Evolutionary conservation across 1,284 basidiomycete genomes (phyloP), one percentile per base, ranked within the genome.

Genomic region (Flammula alnicola): DNA sequence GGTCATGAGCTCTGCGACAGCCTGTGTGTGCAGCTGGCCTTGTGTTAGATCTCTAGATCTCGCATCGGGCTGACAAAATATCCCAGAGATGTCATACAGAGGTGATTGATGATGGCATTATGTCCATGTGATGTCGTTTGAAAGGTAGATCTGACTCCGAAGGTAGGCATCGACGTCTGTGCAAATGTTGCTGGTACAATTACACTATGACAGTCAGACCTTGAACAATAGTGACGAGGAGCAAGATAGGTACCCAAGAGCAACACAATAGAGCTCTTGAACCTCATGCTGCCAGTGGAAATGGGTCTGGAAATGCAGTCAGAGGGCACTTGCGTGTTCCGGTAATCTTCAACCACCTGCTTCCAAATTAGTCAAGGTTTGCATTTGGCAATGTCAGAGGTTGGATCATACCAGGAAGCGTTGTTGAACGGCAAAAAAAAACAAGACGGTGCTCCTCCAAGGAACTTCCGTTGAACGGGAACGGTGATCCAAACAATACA

Each of bases 51-150:
- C 49, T 45, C 23, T 16, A 46, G 52, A 54, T 50, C 23, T 47
- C 16, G 23, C 20, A 47, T 50, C 45, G 53, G 49, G 40, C 27
- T 35, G 25, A 30, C 29, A 48, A 44, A 47, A 38, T 40, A 20
- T 42, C 48, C 44, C 44, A 47, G 47, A 46, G 40, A 50, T 47
- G 43, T 44, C 46, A 38, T 42, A 39, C 14, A 41, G 39, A 54
- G 36, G 17, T 19, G 27, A 40, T n/a, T 20, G 42, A 44, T 31
- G 30, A 27, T 33, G 26, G 23, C 23, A 19, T 26, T 32, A 26
- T 46, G 39, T 39, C 54, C 49, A 55, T 51, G 49, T 47, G 53
- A 51, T 46, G 19, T 17, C 19, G 22, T 27, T 33, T 38, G 9
- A 11, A 37, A 41, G 20, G 41, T 14, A 26, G 33, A 50, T 30